Evolutionary conservation across 768 basidiomycete genomes (phyloP).

Genomic region (Amyloporia xantha): DNA sequence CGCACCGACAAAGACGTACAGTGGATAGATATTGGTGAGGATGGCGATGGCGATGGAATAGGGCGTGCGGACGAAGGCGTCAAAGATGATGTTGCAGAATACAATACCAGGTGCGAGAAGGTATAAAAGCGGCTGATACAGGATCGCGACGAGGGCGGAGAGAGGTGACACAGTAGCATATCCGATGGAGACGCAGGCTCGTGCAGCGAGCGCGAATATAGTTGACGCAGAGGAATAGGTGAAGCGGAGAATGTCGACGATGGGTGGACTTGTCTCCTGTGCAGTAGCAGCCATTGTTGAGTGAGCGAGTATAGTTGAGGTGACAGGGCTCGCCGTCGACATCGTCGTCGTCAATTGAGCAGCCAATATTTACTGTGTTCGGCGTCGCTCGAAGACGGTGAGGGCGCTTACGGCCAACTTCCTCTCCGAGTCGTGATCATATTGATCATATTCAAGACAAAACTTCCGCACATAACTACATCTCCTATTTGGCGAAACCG

Average conservation of each 20-base stretch:
- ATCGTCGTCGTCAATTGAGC: too few relatives aligned
- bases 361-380: too few relatives aligned
- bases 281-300: background rate
- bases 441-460: too few relatives aligned
- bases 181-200: background rate
- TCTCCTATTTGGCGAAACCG: too few relatives aligned
- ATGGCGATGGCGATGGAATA: slow-evolving; percentile 24
- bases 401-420: too few relatives aligned
- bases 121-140: slow-evolving; percentile 28
- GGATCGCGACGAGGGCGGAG: slow-evolving; percentile 6
- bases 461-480: too few relatives aligned
- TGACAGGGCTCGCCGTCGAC: background rate
- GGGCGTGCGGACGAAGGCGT: slow-evolving; percentile 41
- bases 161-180: background rate
- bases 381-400: too few relatives aligned
- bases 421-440: too few relatives aligned
- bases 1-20: slow-evolving; percentile 21
- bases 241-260: slow-evolving; percentile 15
- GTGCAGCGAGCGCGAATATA: slow-evolving; percentile 5
- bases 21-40: slow-evolving; percentile 17
- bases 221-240: slow-evolving; percentile 1
- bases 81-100: slow-evolving; percentile 33
- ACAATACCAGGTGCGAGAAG: slow-evolving; percentile 43
- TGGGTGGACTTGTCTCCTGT: slow-evolving; percentile 9
- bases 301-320: background rate